These are phyloP conservation scores for Fomitopsis serialis DNA, from an alignment of 768 basidiomycete species.

Conservation along the genomic window DNA sequence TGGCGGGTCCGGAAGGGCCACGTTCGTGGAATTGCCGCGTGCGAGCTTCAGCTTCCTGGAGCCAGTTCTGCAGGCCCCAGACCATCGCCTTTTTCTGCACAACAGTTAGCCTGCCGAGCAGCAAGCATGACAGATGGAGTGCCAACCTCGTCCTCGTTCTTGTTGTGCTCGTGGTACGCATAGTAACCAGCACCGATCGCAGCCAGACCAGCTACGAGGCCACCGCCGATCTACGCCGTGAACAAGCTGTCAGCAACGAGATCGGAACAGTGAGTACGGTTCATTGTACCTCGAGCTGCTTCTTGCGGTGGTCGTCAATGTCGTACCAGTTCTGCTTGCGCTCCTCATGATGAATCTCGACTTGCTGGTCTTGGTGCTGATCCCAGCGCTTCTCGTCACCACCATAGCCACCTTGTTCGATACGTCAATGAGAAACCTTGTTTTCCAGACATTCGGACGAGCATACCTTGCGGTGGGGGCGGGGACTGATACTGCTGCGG, in stretches of 20 bases:
- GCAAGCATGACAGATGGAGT: no score
- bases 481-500: neutral
- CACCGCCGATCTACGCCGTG: conserved; percentile 53
- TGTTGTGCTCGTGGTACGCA: conserved; percentile 51
- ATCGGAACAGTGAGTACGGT: neutral
- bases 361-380: conserved; percentile 23
- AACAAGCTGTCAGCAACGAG: neutral
- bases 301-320: conserved; percentile 49
- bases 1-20: conserved; percentile 41
- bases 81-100: conserved; percentile 41
- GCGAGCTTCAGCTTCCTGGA: conserved; percentile 49
- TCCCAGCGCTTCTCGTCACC: conserved; percentile 15
- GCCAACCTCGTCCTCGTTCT: conserved; percentile 53
- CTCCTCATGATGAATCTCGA: conserved; percentile 36
- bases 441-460: neutral
- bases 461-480: conserved; percentile 1
- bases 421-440: no score
- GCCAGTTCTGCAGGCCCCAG: conserved; percentile 52
- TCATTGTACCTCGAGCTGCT: conserved; percentile 45
- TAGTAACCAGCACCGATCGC: conserved; percentile 43
- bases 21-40: conserved; percentile 41
- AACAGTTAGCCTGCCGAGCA: neutral
- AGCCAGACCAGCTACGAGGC: conserved; percentile 50
- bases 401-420: neutral
- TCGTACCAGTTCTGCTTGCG: conserved; percentile 53